phyloP scores from a whole-genome alignment of 2,329 filamentous ascomycete species.

The Thermomyces lanuginosus region DNA sequence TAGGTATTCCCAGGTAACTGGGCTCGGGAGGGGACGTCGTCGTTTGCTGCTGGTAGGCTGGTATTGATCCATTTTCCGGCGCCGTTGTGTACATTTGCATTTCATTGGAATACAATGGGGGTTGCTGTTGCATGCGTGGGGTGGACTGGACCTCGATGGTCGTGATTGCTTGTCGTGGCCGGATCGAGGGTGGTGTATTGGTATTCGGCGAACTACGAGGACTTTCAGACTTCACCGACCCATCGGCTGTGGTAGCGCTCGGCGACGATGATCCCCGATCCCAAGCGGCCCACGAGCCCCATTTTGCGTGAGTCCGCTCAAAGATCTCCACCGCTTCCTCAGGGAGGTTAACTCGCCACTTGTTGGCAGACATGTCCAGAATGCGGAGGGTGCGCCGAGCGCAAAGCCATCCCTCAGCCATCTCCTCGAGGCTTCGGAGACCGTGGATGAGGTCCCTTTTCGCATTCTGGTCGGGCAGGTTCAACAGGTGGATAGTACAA shows the following conservation, averaged over 20 bases:
- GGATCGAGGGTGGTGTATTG: too few relatives aligned
- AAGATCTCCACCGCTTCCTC: slow-evolving; percentile 65
- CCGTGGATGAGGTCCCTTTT: slow-evolving; percentile 80
- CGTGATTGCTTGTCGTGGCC: too few relatives aligned
- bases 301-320: slow-evolving; percentile 63
- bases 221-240: slow-evolving; percentile 10
- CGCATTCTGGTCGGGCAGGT: slow-evolving; percentile 81
- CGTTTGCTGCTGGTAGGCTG: slow-evolving; percentile 4
- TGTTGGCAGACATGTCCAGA: slow-evolving; percentile 65
- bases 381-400: slow-evolving; percentile 74
- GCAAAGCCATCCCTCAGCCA: slow-evolving; percentile 86
- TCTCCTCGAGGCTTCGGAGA: slow-evolving; percentile 82
- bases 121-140: too few relatives aligned
- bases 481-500: slow-evolving; percentile 85
- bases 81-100: too few relatives aligned
- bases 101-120: too few relatives aligned
- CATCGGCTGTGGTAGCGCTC: slow-evolving; percentile 10
- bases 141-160: too few relatives aligned
- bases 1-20: slow-evolving; percentile 4
- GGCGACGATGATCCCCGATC: slow-evolving; percentile 21
- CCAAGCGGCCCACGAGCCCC: slow-evolving; percentile 48
- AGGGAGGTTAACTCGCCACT: slow-evolving; percentile 77
- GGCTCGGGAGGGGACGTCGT: slow-evolving; percentile 7
- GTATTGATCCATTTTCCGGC: too few relatives aligned
- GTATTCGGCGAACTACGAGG: slow-evolving; percentile 7